Evolutionary conservation across 139 green algal genomes (phyloP), one percentile per base, ranked within the genome.

Genomic region (Chlorella sp.): DNA sequence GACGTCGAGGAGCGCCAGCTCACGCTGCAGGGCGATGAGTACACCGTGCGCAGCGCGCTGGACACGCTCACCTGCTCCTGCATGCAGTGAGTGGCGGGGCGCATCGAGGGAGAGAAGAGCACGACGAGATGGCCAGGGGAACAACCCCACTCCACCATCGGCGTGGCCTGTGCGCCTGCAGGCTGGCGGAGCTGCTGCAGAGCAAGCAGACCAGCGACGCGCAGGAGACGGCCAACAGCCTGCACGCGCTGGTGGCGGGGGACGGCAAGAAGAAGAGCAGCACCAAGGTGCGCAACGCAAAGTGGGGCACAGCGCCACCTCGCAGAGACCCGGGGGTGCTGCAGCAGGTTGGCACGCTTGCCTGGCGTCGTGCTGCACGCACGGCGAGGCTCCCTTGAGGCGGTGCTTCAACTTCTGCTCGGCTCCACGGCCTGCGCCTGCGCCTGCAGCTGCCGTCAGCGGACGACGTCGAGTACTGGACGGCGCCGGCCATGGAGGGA

Each of bases 381-480:
- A n/a, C n/a, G n/a, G n/a, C n/a, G n/a, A n/a, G n/a, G n/a, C n/a
- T n/a, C n/a, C n/a, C n/a, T n/a, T n/a, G n/a, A n/a, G n/a, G n/a
- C n/a, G n/a, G n/a, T n/a, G n/a, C n/a, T n/a, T n/a, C n/a, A 5
- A 59, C 32, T 5, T 27, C 42, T 70, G 64, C 64, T 70, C 6
- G 14, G 60, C 63, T 27, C 60, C 71, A 55, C 24, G n/a, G 30
- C 65, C 62, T 51, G 66, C 69, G 36, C 30, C 31, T 49, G 17
- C 34, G 42, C 27, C 59, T 62, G 68, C 85, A 91, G 86, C 68
- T 96, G 67, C 87, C 88, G 10, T 84, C 80, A 5, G 87, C 83
- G 1, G 91, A 96, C 51, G 88, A 93, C 26, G 90, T 97, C 23
- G 90, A 95, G 76, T 97, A 94, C 73, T 97, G 93, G 93, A 71